A percentile compares a stretch with the other conserved stretches of the same genome.
These are phyloP conservation scores for Dispira parvispora DNA, from an alignment of 192 early-diverging fungal genomes.

Conservation along the genomic window DNA sequence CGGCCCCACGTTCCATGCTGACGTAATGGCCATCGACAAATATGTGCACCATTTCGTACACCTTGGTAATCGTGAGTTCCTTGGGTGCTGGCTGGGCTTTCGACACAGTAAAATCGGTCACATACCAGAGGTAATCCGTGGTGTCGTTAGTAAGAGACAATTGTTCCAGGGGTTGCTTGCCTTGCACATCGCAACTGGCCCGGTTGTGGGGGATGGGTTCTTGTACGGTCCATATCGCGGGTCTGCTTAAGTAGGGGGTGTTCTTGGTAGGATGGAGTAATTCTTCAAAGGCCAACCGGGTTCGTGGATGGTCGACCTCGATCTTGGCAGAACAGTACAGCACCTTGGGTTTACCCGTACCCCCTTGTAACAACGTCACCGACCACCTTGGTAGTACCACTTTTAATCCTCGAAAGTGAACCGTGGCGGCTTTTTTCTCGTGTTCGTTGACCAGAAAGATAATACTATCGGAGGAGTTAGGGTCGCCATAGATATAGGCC, in stretches of 20 bases:
- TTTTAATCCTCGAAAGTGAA: conserved; percentile 13
- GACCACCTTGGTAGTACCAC: conserved; percentile 19
- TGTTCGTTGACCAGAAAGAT: conserved; percentile 21
- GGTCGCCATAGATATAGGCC: conserved; percentile 17
- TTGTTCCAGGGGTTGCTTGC: conserved; percentile 19
- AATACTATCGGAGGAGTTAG: conserved; percentile 11
- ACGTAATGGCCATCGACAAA: conserved; percentile 15
- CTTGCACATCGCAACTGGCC: conserved; percentile 1
- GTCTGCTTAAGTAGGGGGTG: conserved; percentile 7
- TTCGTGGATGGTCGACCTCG: conserved; percentile 10
- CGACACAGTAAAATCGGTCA: conserved; percentile 14
- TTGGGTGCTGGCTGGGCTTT: conserved; percentile 6
- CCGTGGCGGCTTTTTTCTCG: conserved; percentile 1
- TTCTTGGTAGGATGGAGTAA: conserved; percentile 9
- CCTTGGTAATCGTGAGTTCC: conserved; percentile 17
- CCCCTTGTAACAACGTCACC: conserved; percentile 12
- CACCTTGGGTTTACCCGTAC: not conserved
- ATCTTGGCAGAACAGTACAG: conserved; percentile 20
- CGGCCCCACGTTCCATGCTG: conserved; percentile 15
- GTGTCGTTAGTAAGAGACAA: conserved; percentile 20
- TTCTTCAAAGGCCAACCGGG: conserved; percentile 11
- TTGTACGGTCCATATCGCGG: not conserved
- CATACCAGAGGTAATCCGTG: conserved; percentile 29
- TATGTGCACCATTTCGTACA: conserved; percentile 20
- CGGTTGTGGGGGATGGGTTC: conserved; percentile 14